Base-by-base conservation (phyloP, 176 grass and related monocot species). In the Alloteropsis semialata region DNA sequence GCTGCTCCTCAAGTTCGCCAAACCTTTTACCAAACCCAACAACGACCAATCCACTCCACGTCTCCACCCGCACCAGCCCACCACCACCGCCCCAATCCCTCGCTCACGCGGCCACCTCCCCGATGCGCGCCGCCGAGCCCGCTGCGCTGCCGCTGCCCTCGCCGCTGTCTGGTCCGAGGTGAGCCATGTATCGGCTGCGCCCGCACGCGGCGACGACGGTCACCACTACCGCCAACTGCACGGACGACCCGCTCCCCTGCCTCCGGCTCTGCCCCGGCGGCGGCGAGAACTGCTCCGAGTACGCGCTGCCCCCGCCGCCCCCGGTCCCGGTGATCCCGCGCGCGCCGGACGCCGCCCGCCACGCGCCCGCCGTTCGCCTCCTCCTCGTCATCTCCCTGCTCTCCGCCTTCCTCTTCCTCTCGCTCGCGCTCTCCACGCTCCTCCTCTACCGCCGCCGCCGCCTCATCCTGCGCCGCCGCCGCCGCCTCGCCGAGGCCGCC, bases 381-480 rank as follows among this genome's bases (percentile, higher is more conserved):
- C 85, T 88, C 54, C 81, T 91, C 71, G 57, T 58, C 54, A 44
- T 85, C 69, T 81, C 85, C 41, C 71, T 91, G 1, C 64, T 91
- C 64, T 87, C 89, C 55, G 85, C 60, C 37, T 84, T 82, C 81
- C 81, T 91, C 43, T 88, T 91, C 89, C 55, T 91, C 85, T 85
- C 77, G 38, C 76, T 91, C 81, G 69, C 63, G 15, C 49, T 84
- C 81, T 61, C 85, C 63, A 81, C 85, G 63, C 45, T 91, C 30
- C 54, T 91, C 44, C 89, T 87, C 81, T 88, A 88, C 81, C 89
- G 89, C 82, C 88, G 77, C 77, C 65, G 90, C 61, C 86, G 90
- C 72, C 78, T 44, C 25, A 1, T 54, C 24, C 66, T 82, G 66
- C 86, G 82, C 13, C 82, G 77, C 1, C 86, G 86, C 0, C 38